Evolutionary conservation across 2,329 filamentous ascomycete species (phyloP).

Genomic region (Curvularia lunata): DNA sequence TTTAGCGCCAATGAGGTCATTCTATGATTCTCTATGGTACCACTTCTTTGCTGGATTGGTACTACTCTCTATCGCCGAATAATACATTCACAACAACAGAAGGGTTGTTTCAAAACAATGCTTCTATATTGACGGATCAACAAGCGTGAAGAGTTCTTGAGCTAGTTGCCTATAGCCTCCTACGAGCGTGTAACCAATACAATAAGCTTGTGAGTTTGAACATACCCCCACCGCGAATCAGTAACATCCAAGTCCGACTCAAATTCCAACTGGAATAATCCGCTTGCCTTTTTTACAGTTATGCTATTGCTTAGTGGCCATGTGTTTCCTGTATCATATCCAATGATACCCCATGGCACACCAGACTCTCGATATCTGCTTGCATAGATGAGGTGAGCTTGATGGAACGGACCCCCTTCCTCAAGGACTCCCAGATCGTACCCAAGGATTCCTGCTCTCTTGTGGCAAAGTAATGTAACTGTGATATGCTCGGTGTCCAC

Average conservation of each 20-base stretch:
- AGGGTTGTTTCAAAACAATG: too few species aligned
- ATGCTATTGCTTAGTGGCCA: background rate
- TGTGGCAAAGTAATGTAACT: background rate
- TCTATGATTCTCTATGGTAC: background rate
- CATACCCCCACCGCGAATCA: background rate
- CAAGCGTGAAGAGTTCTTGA: too few species aligned
- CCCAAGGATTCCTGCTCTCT: too few species aligned
- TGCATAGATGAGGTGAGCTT: background rate
- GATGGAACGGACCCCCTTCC: background rate
- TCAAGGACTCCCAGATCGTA: background rate
- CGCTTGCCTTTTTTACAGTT: background rate
- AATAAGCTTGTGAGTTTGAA: background rate
- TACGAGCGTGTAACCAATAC: background rate
- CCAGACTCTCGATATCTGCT: background rate
- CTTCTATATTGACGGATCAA: too few species aligned
- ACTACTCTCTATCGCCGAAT: background rate
- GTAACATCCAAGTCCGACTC: background rate
- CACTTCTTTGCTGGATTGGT: background rate
- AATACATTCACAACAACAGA: background rate
- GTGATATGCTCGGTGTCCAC: background rate
- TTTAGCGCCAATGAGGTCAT: constrained; percentile 7
- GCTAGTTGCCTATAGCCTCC: background rate
- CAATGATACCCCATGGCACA: background rate
- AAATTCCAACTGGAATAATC: background rate
- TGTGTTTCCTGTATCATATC: background rate